A percentile compares a stretch with the other conserved stretches of the same genome.
Evolutionary conservation across 2,329 filamentous ascomycete genomes (phyloP).

Genomic region (Microdochium trichocladiopsis): DNA sequence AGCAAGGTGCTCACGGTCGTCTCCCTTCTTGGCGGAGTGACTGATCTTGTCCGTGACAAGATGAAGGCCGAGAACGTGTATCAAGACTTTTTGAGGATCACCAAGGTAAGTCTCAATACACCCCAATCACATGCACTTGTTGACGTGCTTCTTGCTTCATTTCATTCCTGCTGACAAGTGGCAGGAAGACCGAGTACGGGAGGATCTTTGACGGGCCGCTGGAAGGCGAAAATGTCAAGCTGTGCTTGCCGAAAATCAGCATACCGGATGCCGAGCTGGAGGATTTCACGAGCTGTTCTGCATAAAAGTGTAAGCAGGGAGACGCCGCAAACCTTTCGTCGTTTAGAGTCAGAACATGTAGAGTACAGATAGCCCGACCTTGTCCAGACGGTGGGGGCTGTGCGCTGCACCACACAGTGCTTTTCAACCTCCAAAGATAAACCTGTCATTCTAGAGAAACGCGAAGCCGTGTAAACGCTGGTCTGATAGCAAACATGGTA

Average conservation of each 20-base stretch:
- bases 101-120: constrained; percentile 4
- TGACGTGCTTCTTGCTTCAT: not conserved
- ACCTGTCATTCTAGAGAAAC: too few species aligned
- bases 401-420: too few species aligned
- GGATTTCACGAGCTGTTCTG: not conserved
- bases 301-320: too few species aligned
- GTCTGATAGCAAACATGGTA: too few species aligned
- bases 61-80: constrained; percentile 30
- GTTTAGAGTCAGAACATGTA: too few species aligned
- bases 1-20: constrained; percentile 33
- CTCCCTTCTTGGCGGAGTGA: constrained; percentile 28
- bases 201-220: constrained; percentile 15
- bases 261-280: constrained; percentile 12
- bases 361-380: too few species aligned
- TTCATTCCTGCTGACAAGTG: not conserved
- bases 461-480: too few species aligned
- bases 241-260: constrained; percentile 16
- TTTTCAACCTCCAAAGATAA: too few species aligned
- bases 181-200: constrained; percentile 18
- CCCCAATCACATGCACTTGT: too few species aligned
- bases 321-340: too few species aligned
- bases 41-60: constrained; percentile 26
- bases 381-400: too few species aligned
- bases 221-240: constrained; percentile 19
- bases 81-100: constrained; percentile 23